These are phyloP conservation scores for Williopsis jadinii DNA, from an alignment of 1,139 yeast species.

Conservation along the genomic window DNA sequence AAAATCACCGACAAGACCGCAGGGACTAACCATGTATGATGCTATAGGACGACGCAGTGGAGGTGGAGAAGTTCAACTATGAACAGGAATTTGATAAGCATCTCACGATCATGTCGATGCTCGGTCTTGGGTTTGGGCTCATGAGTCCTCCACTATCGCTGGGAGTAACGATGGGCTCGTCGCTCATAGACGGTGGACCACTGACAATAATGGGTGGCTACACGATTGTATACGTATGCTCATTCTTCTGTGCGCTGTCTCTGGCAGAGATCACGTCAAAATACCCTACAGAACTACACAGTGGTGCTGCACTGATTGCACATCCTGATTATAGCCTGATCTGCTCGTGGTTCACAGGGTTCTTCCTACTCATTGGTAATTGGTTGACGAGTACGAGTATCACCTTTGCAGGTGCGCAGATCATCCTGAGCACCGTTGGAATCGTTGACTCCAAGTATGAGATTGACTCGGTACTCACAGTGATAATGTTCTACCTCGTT, in stretches of 20 bases:
- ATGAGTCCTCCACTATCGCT: constrained; percentile 79
- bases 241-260: constrained; percentile 57
- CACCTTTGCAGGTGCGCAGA: constrained; percentile 69
- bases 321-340: constrained; percentile 45
- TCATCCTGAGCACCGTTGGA: constrained; percentile 58
- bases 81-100: constrained; percentile 63
- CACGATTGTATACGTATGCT: constrained; percentile 53
- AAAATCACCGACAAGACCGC: too few species aligned
- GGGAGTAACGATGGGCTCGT: constrained; percentile 63
- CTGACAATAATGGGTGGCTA: constrained; percentile 69
- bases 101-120: constrained; percentile 57
- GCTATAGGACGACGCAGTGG: constrained; percentile 42
- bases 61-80: constrained; percentile 63
- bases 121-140: constrained; percentile 67
- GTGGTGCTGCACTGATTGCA: constrained; percentile 65
- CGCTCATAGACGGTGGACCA: constrained; percentile 66
- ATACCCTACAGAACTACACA: constrained; percentile 71
- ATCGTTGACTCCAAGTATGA: constrained; percentile 51
- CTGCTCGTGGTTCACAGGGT: constrained; percentile 71
- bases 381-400: constrained; percentile 73
- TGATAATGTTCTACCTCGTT: constrained; percentile 47
- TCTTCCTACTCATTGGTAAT: constrained; percentile 66
- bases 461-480: constrained; percentile 48
- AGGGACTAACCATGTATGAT: too few species aligned
- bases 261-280: constrained; percentile 67